These are phyloP conservation scores for Tetragonia tetragonoides DNA, from an alignment of 148 eudicot genomes.

Conservation along the genomic window DNA sequence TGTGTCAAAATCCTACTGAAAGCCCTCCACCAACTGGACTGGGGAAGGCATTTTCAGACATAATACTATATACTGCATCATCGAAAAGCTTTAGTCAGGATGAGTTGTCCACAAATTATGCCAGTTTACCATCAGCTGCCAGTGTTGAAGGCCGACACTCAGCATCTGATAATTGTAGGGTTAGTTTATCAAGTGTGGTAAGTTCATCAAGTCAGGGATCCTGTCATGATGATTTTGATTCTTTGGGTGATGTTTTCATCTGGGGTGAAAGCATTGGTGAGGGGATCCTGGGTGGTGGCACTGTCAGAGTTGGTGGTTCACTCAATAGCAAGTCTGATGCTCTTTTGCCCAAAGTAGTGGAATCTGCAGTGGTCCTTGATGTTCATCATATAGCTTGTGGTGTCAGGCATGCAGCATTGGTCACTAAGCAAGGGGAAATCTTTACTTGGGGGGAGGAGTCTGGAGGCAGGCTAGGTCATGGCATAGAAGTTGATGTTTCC, in stretches of 20 bases:
- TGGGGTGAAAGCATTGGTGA: conserved; percentile 86
- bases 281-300: conserved; percentile 63
- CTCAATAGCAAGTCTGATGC: conserved; percentile 44
- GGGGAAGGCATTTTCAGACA: conserved; percentile 80
- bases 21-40: conserved; percentile 55
- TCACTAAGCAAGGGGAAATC: conserved; percentile 81
- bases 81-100: conserved; percentile 37
- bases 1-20: conserved; percentile 33
- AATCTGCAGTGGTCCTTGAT: conserved; percentile 74
- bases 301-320: conserved; percentile 35
- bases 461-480: conserved; percentile 98
- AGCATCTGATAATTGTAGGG: conserved; percentile 57
- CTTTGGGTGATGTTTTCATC: conserved; percentile 73
- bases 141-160: conserved; percentile 50
- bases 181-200: conserved; percentile 76
- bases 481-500: conserved; percentile 64
- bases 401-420: conserved; percentile 68
- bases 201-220: conserved; percentile 94
- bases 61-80: conserved; percentile 54
- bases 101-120: conserved; percentile 36
- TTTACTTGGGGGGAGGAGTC: conserved; percentile 91
- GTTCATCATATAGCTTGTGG: conserved; percentile 75
- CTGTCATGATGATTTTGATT: conserved; percentile 69
- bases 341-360: conserved; percentile 64
- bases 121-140: conserved; percentile 29